Conservation (phyloP, 2,329 filamentous ascomycete species). For the Zymoseptoria crescenta region DNA sequence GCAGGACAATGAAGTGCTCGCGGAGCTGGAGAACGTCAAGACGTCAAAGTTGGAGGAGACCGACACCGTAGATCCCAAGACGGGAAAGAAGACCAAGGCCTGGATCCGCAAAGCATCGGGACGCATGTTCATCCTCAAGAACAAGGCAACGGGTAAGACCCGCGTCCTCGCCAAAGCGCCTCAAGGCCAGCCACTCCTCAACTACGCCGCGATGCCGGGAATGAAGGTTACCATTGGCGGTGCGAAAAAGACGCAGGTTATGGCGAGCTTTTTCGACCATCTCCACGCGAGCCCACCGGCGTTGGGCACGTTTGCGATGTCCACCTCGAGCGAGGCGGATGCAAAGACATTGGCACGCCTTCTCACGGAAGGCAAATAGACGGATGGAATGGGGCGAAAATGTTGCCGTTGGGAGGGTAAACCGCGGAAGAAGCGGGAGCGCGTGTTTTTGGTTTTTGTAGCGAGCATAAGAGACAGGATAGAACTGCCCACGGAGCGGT, state of each 20-base stretch:
- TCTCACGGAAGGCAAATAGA: neutral
- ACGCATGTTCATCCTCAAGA: constrained; percentile 61
- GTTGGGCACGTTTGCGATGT: constrained; percentile 10
- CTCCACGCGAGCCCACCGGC: constrained; percentile 9
- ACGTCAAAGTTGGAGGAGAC: constrained; percentile 52
- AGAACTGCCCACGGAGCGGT: neutral
- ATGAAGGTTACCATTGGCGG: constrained; percentile 12
- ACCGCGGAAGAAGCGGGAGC: neutral
- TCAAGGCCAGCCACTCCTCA: constrained; percentile 11
- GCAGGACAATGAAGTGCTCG: constrained; percentile 59
- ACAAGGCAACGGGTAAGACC: constrained; percentile 59
- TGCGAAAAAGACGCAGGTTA: constrained; percentile 15
- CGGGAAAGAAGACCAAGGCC: constrained; percentile 47
- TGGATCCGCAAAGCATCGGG: constrained; percentile 69
- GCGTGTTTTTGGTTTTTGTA: neutral
- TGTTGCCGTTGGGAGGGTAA: neutral
- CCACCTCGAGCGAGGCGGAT: constrained; percentile 4
- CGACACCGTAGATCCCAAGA: constrained; percentile 37
- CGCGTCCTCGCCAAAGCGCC: constrained; percentile 62
- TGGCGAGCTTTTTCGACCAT: constrained; percentile 14
- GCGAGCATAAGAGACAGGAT: neutral
- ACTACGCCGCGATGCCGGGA: constrained; percentile 13
- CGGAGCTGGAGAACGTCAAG: constrained; percentile 61
- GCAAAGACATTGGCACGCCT: constrained; percentile 5
- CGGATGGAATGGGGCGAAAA: neutral